These are phyloP conservation scores for Cryptosporidium sp. DNA, from an alignment of 169 alveolate genomes.

Conservation along the genomic window DNA sequence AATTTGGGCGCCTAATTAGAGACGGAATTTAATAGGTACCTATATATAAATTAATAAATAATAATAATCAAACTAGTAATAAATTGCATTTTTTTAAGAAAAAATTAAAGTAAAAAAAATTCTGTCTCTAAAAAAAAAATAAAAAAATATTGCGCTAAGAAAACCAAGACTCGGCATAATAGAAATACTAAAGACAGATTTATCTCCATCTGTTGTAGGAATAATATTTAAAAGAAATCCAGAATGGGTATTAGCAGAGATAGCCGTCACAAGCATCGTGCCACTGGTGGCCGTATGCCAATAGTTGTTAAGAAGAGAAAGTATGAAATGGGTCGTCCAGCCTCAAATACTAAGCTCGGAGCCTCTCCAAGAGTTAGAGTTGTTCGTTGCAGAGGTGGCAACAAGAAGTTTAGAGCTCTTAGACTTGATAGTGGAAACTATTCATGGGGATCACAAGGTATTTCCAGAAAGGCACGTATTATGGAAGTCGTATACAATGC, in stretches of 20 bases:
- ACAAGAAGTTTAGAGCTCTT: conserved; percentile 94
- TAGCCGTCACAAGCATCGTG: conserved; percentile 98
- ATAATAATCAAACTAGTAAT: neutral
- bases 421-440: conserved; percentile 97
- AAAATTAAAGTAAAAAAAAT: neutral
- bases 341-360: conserved; percentile 97
- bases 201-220: conserved; percentile 38
- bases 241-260: conserved; percentile 99
- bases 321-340: conserved; percentile 99
- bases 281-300: conserved; percentile 99
- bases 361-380: conserved; percentile 90
- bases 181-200: conserved; percentile 22
- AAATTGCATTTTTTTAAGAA: neutral
- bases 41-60: neutral
- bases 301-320: conserved; percentile 98
- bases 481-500: conserved; percentile 99
- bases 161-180: neutral
- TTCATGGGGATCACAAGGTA: conserved; percentile 96
- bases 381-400: conserved; percentile 99
- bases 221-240: conserved; percentile 1
- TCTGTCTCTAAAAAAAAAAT: conserved; percentile 22
- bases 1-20: conserved; percentile 1
- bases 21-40: conserved; percentile 24
- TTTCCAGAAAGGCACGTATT: conserved; percentile 93
- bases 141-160: conserved; percentile 24